Base-by-base conservation (phyloP, 2,329 filamentous ascomycete species). In the Magnaporthiopsis poae region DNA sequence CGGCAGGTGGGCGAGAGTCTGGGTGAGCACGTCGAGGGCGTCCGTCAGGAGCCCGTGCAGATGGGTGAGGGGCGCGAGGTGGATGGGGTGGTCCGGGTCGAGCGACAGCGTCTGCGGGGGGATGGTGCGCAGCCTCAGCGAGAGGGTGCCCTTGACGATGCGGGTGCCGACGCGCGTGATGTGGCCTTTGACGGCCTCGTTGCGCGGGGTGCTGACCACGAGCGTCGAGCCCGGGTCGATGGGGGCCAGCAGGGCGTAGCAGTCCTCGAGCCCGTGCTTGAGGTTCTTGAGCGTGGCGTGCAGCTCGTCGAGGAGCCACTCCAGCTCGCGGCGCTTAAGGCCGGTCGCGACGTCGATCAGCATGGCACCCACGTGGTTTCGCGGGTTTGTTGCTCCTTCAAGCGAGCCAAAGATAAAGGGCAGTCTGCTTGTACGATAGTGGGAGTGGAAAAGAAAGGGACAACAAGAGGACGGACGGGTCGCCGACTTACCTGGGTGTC, bases 171-270 rank as follows among this genome's bases (percentile, higher is more conserved):
- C 87, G 66, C 95, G 87, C 0, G 94, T 98, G 68, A 98, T 86
- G 72, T 92, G 91, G 25, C 95, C 95, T 77, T 99, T 99, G 69
- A 98, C 88, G 71, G 86, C 87, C 79, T 99, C 95, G 66, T 91
- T 94, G 66, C 93, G 86, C 66, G 90, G 85, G 18, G 93, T 96
- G 69, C 90, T 95, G 70, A 99, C 84, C 36, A 95, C 93, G 35
- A 99, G 86, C 0, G 94, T 99, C 72, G 89, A 93, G 11, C 92
- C 92, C 0, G 89, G 88, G 74, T 96, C 92, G 69, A 89, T 84
- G 1, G 94, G 92, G 9, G 92, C 90, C 36, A 99, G 86, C 31
- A 98, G 84, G 25, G 89, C 87, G 71, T 92, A 91, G 78, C 93
- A 97, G 78, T 97, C 92, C 75, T 95, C 88, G 3, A 98, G 85